These are phyloP conservation scores for Litchi chinensis DNA, from an alignment of 345 rosid species.

Conservation along the genomic window DNA sequence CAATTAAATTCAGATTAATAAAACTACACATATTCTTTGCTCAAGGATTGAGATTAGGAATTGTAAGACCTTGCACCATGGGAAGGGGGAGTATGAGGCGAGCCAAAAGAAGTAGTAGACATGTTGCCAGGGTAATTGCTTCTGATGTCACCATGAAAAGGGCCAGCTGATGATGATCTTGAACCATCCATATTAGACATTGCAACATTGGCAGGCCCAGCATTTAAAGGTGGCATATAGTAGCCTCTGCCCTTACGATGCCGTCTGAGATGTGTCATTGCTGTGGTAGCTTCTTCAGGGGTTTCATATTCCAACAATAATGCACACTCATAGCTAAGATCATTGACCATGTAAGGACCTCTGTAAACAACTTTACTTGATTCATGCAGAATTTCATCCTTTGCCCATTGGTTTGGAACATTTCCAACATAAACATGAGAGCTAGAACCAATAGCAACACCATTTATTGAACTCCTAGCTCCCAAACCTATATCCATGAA, in stretches of 20 bases:
- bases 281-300: slow-evolving; percentile 88
- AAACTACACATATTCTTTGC: background rate
- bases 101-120: slow-evolving; percentile 41
- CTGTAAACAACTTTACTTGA: slow-evolving; percentile 75
- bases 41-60: background rate
- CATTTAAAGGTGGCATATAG: slow-evolving; percentile 38
- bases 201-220: slow-evolving; percentile 48
- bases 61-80: slow-evolving; percentile 21
- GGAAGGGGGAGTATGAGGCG: slow-evolving; percentile 45
- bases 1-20: background rate
- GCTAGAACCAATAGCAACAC: slow-evolving; percentile 81
- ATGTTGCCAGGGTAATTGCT: slow-evolving; percentile 42
- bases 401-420: slow-evolving; percentile 81
- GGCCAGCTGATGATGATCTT: slow-evolving; percentile 47
- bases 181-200: slow-evolving; percentile 59
- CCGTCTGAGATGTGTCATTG: slow-evolving; percentile 84
- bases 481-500: slow-evolving; percentile 93
- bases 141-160: slow-evolving; percentile 42
- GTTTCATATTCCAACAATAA: slow-evolving; percentile 88
- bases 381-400: slow-evolving; percentile 86
- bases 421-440: slow-evolving; percentile 77
- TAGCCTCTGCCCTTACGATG: slow-evolving; percentile 62
- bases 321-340: slow-evolving; percentile 77
- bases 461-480: slow-evolving; percentile 72
- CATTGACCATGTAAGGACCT: slow-evolving; percentile 80